Evolutionary conservation across 140 eudicot genomes (phyloP), one percentile per base, ranked within the genome.

Genomic region (Ambrosia hybrid): DNA sequence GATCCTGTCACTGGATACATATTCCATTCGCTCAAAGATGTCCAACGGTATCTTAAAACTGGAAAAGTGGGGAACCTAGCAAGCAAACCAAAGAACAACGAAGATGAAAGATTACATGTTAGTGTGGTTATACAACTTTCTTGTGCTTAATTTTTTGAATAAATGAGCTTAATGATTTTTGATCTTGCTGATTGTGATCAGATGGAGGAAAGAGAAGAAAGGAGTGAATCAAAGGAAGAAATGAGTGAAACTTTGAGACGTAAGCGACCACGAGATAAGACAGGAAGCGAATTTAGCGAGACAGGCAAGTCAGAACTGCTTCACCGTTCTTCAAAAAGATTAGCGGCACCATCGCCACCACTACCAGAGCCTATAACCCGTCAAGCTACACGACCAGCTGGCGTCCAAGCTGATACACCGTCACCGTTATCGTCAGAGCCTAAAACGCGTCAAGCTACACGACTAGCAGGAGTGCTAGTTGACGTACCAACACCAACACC

Each of bases 1-100:
- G 96, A 89, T 74, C 96, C 96, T 63, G 84, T 53, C 14, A 82
- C 75, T 69, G 96, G 93, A 46, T 85, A 78, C 61, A 52, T 83
- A 75, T 87, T 89, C 74, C 85, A 74, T 43, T 89, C 96, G 13
- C 41, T 87, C 41, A 81, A 70, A 79, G 89, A 84, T 56, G 79
- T 74, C 21, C 76, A 79, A 17, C 89, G 87, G 11, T 89, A 84
- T 76, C 83, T 89, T 48, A 81, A 74, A 70, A 82, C 94, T 43
- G 87, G 91, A 66, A 69, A 73, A 56, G 17, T 77, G 38, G 89
- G 91, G 30, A 81, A 61, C 67, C 77, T 68, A 33, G 89, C 82
- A 21, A n/a, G 33, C 56, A 85, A 84, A 78, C 84, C 83, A 5
- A 85, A 83, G 71, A 62, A 48, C n/a, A 48, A 48, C 2, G n/a